Conservation (phyloP, 139 green algal species). For the Medakamo hakoo region DNA sequence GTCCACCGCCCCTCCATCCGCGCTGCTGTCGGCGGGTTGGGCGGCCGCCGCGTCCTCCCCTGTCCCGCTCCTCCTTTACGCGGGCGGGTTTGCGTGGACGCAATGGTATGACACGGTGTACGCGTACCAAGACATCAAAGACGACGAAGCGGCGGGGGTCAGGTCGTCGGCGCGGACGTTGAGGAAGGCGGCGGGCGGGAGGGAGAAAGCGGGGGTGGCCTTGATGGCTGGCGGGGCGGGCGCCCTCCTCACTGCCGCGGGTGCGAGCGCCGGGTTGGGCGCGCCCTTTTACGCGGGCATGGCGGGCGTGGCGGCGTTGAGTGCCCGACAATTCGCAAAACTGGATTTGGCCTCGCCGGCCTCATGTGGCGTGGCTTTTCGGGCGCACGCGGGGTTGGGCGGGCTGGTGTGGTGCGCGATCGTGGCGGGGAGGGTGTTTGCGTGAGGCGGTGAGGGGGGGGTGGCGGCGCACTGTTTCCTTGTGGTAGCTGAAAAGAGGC, state of each 20-base stretch:
- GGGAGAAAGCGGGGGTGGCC: background rate
- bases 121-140: constrained; percentile 58
- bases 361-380: background rate
- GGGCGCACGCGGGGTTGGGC: background rate
- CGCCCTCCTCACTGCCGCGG: background rate
- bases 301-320: constrained; percentile 3
- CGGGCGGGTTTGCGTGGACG: constrained; percentile 67
- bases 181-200: background rate
- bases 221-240: background rate
- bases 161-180: background rate
- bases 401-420: background rate
- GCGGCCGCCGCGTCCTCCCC: no score
- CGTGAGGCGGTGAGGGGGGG: background rate
- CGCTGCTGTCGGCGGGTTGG: no score
- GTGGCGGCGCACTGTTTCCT: background rate
- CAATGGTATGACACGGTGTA: constrained; percentile 99
- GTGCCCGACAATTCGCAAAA: constrained; percentile 14
- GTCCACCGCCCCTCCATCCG: no score
- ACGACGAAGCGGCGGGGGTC: background rate
- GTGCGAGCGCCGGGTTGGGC: background rate
- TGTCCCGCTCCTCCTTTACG: constrained; percentile 75
- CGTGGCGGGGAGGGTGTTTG: background rate
- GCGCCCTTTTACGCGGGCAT: constrained; percentile 1
- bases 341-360: constrained; percentile 3
- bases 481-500: no score